Evolutionary conservation across 1,284 basidiomycete genomes (phyloP).

Genomic region (Ustilago curta): DNA sequence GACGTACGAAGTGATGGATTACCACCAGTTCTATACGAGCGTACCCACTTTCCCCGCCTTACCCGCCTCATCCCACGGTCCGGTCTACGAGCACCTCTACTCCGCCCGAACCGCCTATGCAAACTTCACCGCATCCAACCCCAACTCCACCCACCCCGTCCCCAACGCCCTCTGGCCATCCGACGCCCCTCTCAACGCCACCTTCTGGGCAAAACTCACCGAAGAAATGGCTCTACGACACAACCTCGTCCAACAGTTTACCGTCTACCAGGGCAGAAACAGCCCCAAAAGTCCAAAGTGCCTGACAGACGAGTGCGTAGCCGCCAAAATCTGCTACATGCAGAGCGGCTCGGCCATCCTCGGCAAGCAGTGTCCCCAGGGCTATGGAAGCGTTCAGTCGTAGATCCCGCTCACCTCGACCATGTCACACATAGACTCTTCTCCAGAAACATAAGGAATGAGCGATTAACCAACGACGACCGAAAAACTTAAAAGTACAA

Average conservation of each 20-base stretch:
- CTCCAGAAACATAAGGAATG: not conserved
- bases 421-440: not conserved
- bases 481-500: constrained; percentile 6
- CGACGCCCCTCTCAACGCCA: constrained; percentile 81
- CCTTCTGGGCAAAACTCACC: constrained; percentile 84
- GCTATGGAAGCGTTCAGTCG: constrained; percentile 78
- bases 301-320: constrained; percentile 74
- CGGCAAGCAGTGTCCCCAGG: constrained; percentile 74
- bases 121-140: constrained; percentile 71
- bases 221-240: constrained; percentile 78
- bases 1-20: constrained; percentile 68
- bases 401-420: not conserved
- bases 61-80: constrained; percentile 76
- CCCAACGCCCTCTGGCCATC: constrained; percentile 73
- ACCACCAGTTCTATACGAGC: constrained; percentile 63
- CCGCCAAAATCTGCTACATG: constrained; percentile 83
- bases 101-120: constrained; percentile 77
- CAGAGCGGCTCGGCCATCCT: constrained; percentile 77
- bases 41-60: constrained; percentile 41
- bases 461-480: constrained; percentile 1
- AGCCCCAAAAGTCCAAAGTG: constrained; percentile 75
- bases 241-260: constrained; percentile 78
- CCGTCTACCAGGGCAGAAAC: constrained; percentile 79
- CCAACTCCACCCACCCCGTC: constrained; percentile 19
- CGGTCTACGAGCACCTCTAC: constrained; percentile 79